Evolutionary conservation across 495 filamentous ascomycete genomes (phyloP).

Genomic region (Penicillium silybi): DNA sequence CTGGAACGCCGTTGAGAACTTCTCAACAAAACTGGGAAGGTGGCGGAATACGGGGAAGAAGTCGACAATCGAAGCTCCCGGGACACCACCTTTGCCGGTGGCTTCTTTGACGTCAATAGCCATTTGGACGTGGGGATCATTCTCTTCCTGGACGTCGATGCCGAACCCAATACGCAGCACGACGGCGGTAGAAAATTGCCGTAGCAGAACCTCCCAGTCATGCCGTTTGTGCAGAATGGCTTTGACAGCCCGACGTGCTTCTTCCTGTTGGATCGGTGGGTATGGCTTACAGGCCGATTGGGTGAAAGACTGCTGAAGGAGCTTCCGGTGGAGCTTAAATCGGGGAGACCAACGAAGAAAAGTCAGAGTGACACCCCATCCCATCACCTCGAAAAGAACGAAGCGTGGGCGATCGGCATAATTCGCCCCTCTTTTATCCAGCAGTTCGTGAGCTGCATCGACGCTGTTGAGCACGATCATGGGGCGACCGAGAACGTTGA

Average conservation of each 20-base stretch:
- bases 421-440: constrained; percentile 19
- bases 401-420: constrained; percentile 24
- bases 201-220: constrained; percentile 13
- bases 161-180: constrained; percentile 46
- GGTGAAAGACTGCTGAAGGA: constrained; percentile 33
- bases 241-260: constrained; percentile 12
- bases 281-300: constrained; percentile 14
- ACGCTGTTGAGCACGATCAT: constrained; percentile 18
- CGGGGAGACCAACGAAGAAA: constrained; percentile 44
- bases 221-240: constrained; percentile 3
- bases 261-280: constrained; percentile 11
- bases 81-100: constrained; percentile 39
- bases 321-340: constrained; percentile 41
- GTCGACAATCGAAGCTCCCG: constrained; percentile 41
- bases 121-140: constrained; percentile 43
- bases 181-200: constrained; percentile 15
- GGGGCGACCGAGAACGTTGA: constrained; percentile 17
- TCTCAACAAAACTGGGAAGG: constrained; percentile 16
- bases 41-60: constrained; percentile 31
- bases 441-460: constrained; percentile 18
- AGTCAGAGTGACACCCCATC: constrained; percentile 31
- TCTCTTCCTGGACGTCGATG: constrained; percentile 33
- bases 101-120: constrained; percentile 40
- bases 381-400: constrained; percentile 41
- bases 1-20: constrained; percentile 21